Evolutionary conservation across 129 eudicot genomes (phyloP).

Genomic region (Oenanthe sinensis): DNA sequence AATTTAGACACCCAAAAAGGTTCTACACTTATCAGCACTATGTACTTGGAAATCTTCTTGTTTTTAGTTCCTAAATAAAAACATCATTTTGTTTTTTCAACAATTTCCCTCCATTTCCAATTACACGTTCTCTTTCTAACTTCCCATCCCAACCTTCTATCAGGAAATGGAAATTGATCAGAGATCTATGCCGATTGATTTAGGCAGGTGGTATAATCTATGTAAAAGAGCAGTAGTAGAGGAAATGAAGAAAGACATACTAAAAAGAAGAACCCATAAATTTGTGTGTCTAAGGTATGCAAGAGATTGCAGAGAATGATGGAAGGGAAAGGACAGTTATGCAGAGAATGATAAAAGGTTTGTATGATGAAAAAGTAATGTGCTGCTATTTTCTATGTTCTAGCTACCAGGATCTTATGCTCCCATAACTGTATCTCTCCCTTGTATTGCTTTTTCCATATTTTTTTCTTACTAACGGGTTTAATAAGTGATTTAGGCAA

Average conservation of each 20-base stretch:
- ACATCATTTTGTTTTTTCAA: neutral
- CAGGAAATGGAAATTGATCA: neutral
- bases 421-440: neutral
- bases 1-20: neutral
- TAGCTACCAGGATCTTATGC: neutral
- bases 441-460: neutral
- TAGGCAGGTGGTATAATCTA: too few species aligned
- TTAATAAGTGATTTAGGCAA: neutral
- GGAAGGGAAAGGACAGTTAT: neutral
- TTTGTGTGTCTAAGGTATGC: too few species aligned
- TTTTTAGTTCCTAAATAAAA: neutral
- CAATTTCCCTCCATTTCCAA: neutral
- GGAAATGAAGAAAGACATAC: too few species aligned
- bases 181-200: neutral
- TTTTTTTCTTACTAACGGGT: neutral
- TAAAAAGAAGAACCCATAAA: too few species aligned
- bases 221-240: too few species aligned
- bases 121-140: neutral
- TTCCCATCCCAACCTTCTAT: neutral
- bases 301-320: too few species aligned
- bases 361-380: neutral
- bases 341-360: neutral
- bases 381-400: neutral
- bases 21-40: neutral
- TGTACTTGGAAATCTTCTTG: neutral